Base-by-base conservation (phyloP, 2,329 filamentous ascomycete genomes). In the Geoglossum cookeanum region DNA sequence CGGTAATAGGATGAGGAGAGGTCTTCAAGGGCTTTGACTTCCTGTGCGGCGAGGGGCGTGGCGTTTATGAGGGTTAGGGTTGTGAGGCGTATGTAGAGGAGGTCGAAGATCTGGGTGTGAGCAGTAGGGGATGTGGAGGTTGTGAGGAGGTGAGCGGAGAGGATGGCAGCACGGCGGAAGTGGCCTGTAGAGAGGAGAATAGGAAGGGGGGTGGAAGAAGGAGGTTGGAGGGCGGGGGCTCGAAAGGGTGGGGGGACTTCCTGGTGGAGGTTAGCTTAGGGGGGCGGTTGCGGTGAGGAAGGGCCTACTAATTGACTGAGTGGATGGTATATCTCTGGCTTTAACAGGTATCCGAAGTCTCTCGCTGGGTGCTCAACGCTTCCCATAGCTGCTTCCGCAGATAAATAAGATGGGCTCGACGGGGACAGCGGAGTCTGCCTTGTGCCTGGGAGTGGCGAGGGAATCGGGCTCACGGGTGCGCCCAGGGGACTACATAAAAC, bases 31-130 rank as follows among this genome's bases (percentile, higher is more conserved):
- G 76, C 74, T 61, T 80, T 78, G 4, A 78, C 76, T 67, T 85
- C 81, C 61, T 81, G 75, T 0, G 79, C 78, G 2, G 76, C 75
- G 3, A 77, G 66, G 3, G 70, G 68, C 37, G 73, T 70, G 58
- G 85, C 81, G 59, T 86, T 83, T 51, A 90, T 83, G 1, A 96
- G 76, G 44, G 88, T 85, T 5, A 97, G 75, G 65, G 86, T 94
- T 17, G 86, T 82, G 0, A 96, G 76, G 1, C 91, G 82, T 1
- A 83, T 84, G 69, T 95, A 90, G 1, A 95, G 74, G 15, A 96
- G 74, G 44, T 78, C 72, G 64, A 96, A 87, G 55, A 96, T 87
- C 27, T 77, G 74, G 5, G 72, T 72, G 51, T 80, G 72, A 66
- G 91, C 81, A 52, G 73, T 73, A 0, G 81, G 73, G n/a, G 68